Conservation (phyloP, 2,329 filamentous ascomycete genomes). For the Arthrinium puccinioides region DNA sequence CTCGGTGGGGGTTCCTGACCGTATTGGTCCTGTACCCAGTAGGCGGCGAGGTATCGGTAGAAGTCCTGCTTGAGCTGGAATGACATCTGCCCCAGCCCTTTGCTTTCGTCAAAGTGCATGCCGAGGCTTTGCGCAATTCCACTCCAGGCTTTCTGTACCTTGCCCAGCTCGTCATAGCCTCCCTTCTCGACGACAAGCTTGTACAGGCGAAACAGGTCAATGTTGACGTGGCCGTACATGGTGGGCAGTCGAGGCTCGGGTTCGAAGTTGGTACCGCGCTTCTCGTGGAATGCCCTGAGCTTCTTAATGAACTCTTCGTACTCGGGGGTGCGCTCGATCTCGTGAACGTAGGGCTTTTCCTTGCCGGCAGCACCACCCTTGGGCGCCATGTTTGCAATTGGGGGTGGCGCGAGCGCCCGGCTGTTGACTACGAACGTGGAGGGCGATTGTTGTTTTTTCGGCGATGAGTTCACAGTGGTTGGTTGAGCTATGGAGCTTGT, state of each 20-base stretch:
- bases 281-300: conserved; percentile 65
- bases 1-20: conserved; percentile 77
- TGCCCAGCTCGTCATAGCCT: conserved; percentile 79
- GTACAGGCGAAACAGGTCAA: conserved; percentile 75
- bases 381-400: conserved; percentile 17
- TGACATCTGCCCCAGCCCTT: conserved; percentile 60
- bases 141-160: conserved; percentile 81
- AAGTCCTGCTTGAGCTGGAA: conserved; percentile 84
- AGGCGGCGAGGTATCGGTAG: conserved; percentile 83
- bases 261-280: conserved; percentile 73
- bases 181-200: conserved; percentile 68
- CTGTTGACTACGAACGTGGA: no score
- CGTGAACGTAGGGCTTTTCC: conserved; percentile 20
- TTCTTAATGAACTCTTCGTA: conserved; percentile 73
- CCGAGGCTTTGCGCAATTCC: conserved; percentile 71
- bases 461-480: no score
- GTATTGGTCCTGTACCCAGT: conserved; percentile 74
- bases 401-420: conserved; percentile 2
- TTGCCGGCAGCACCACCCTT: conserved; percentile 18
- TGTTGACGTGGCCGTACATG: conserved; percentile 67
- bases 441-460: not conserved
- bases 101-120: conserved; percentile 64
- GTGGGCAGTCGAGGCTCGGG: conserved; percentile 54
- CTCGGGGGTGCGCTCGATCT: conserved; percentile 57
- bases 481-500: no score